A percentile compares a stretch with the other conserved stretches of the same genome.
Evolutionary conservation across 208 protist species (phyloP).

Genomic region (Leptomonas seymouri): DNA sequence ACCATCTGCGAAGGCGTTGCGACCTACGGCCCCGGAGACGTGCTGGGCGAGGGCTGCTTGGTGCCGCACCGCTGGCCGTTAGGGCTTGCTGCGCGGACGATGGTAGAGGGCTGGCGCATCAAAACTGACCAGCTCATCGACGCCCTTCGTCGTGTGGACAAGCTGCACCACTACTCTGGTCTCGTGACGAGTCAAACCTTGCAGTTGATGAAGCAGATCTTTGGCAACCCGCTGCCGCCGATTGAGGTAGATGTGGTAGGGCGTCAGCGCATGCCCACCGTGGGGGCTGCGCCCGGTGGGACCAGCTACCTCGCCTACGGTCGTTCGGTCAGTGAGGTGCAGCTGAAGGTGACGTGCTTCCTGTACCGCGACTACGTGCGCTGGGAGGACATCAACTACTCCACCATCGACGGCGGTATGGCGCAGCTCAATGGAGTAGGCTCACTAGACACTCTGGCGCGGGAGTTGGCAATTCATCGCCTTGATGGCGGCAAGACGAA

Average conservation of each 20-base stretch:
- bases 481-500: conserved; percentile 15
- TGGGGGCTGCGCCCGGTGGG: conserved; percentile 57
- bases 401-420: conserved; percentile 32
- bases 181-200: conserved; percentile 54
- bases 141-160: conserved; percentile 65
- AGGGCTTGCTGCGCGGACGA: conserved; percentile 67
- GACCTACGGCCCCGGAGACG: conserved; percentile 72
- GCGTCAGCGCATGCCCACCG: conserved; percentile 71
- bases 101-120: conserved; percentile 90
- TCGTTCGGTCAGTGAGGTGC: conserved; percentile 61
- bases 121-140: conserved; percentile 57
- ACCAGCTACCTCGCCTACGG: conserved; percentile 62
- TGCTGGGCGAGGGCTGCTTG: conserved; percentile 81
- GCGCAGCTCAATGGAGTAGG: not conserved
- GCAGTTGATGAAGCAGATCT: conserved; percentile 74
- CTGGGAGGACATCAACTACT: conserved; percentile 87
- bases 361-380: conserved; percentile 74
- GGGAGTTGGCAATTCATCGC: conserved; percentile 21
- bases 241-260: conserved; percentile 69
- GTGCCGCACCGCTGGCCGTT: conserved; percentile 85
- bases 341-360: conserved; percentile 73
- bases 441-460: conserved; percentile 20
- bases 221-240: conserved; percentile 58
- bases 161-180: conserved; percentile 73
- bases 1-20: conserved; percentile 69